Evolutionary conservation across 352 stramenopile genomes (phyloP).

Genomic region (Chrysophaeum taylorii): DNA sequence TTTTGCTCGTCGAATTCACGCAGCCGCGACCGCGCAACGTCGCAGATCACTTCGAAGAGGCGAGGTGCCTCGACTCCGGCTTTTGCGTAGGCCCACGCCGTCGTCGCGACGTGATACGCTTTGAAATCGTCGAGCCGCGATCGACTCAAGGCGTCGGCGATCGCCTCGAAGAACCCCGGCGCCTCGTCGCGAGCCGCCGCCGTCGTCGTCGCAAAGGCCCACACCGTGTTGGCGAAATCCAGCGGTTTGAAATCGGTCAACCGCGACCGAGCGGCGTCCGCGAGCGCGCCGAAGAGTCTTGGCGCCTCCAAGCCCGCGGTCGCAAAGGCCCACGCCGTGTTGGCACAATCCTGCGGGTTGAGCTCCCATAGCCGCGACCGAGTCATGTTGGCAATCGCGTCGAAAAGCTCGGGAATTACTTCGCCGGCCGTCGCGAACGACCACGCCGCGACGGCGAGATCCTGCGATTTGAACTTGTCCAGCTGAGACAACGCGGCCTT

Average conservation of each 20-base stretch:
- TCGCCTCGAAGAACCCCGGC: not conserved
- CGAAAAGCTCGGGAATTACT: not conserved
- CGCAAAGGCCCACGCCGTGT: conserved; percentile 6
- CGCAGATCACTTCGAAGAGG: too few species aligned
- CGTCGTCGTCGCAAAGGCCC: conserved; percentile 42
- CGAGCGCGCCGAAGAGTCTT: conserved; percentile 9
- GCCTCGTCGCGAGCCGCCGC: not conserved
- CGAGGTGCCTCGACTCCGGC: too few species aligned
- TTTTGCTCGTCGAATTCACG: too few species aligned
- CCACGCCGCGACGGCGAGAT: conserved; percentile 9
- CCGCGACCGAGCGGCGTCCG: not conserved
- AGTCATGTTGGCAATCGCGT: not conserved
- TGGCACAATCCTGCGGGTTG: not conserved
- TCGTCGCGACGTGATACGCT: conserved; percentile 45
- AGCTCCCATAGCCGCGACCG: not conserved
- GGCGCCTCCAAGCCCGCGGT: not conserved
- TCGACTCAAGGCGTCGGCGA: not conserved
- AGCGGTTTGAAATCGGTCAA: conserved; percentile 41
- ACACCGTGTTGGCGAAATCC: conserved; percentile 44
- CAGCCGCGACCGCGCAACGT: too few species aligned
- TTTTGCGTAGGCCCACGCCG: conserved; percentile 43
- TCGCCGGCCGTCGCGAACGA: not conserved
- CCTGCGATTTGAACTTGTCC: too few species aligned
- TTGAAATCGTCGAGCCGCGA: conserved; percentile 30
- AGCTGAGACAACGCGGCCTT: too few species aligned